Evolutionary conservation across 164 flowering plant genomes (phyloP).

Genomic region (Dillenia turbinata): DNA sequence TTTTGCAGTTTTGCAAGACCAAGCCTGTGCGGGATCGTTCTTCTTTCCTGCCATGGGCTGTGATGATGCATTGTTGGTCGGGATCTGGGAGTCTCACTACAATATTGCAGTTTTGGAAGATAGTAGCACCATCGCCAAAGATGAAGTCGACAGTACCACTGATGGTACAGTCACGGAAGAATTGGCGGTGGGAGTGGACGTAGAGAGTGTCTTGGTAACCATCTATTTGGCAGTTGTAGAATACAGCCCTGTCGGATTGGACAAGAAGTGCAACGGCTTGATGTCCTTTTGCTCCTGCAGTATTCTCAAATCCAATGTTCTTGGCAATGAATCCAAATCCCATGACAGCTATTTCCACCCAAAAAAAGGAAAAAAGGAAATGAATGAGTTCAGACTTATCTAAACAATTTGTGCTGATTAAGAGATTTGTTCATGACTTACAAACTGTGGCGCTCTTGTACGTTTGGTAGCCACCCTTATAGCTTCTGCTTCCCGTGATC

Average conservation of each 20-base stretch:
- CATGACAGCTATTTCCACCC: background rate
- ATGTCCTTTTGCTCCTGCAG: background rate
- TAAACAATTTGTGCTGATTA: background rate
- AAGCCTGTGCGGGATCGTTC: background rate
- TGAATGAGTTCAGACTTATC: background rate
- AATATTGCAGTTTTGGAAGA: background rate
- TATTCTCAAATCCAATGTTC: background rate
- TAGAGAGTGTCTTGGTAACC: background rate
- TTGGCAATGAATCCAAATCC: constrained; percentile 1
- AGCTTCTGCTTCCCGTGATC: constrained; percentile 39
- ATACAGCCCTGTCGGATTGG: background rate
- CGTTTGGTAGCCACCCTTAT: constrained; percentile 30
- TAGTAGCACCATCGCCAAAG: background rate
- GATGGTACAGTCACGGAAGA: background rate
- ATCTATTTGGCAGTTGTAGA: background rate
- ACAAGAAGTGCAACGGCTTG: background rate
- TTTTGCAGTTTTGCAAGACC: background rate
- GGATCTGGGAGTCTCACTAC: background rate
- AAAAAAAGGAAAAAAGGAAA: background rate
- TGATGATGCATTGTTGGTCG: background rate
- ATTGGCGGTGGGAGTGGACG: background rate
- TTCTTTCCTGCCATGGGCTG: constrained; percentile 1
- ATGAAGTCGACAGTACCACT: constrained; percentile 1
- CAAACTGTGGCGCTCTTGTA: constrained; percentile 41
- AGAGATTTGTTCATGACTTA: constrained; percentile 11